These are phyloP conservation scores for Picea glauca DNA, from an alignment of 75 land plant species.

Conservation along the genomic window DNA sequence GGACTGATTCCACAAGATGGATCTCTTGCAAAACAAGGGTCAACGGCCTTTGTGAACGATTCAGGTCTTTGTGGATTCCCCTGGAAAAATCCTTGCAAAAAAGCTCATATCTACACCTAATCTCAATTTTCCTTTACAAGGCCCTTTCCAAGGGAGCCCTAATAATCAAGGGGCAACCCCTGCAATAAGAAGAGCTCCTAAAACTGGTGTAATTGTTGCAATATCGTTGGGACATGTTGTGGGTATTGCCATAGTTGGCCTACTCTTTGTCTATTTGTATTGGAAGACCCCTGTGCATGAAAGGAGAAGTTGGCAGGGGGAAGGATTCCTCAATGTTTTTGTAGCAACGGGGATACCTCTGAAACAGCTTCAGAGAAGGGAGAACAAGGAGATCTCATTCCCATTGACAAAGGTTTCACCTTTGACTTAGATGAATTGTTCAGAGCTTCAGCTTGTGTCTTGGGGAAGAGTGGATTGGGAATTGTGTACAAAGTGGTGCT, in stretches of 20 bases:
- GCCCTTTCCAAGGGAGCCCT: slow-evolving; percentile 5
- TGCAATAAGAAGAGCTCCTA: slow-evolving; percentile 24
- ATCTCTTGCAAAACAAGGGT: slow-evolving; percentile 62
- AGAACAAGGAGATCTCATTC: slow-evolving; percentile 54
- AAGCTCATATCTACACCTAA: slow-evolving; percentile 3
- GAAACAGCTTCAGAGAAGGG: slow-evolving; percentile 24
- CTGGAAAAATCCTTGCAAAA: slow-evolving; percentile 52
- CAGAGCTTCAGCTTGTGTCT: slow-evolving; percentile 90
- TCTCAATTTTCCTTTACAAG: background rate
- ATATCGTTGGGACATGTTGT: slow-evolving; percentile 66
- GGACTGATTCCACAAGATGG: slow-evolving; percentile 78
- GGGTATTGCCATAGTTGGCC: slow-evolving; percentile 56
- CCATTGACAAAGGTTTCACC: slow-evolving; percentile 61
- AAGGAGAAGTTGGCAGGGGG: slow-evolving; percentile 28
- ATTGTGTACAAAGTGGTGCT: slow-evolving; percentile 91
- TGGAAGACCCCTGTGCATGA: slow-evolving; percentile 45
- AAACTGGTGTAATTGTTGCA: slow-evolving; percentile 45
- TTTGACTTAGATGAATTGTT: slow-evolving; percentile 83
- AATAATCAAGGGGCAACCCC: slow-evolving; percentile 1
- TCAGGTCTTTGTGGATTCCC: slow-evolving; percentile 74
- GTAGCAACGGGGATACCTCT: slow-evolving; percentile 26
- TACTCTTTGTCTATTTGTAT: slow-evolving; percentile 59
- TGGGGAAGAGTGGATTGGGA: slow-evolving; percentile 86
- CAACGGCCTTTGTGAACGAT: slow-evolving; percentile 65
- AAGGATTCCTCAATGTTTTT: slow-evolving; percentile 18